Evolutionary conservation across 2,329 filamentous ascomycete genomes (phyloP).

Genomic region (Lojkania enalia): DNA sequence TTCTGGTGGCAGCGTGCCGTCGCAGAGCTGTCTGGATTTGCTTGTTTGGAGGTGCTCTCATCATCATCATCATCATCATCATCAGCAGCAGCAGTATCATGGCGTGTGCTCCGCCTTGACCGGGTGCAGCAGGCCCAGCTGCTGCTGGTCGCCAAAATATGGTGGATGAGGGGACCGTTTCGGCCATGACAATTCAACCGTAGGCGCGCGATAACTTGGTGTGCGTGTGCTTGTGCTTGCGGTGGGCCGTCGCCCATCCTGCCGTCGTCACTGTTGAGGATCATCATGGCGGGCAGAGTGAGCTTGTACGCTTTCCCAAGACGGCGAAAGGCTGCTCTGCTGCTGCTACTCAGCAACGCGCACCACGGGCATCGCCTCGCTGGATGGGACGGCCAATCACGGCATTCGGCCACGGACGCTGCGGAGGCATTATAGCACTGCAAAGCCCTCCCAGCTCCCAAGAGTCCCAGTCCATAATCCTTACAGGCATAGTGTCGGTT

Average conservation of each 20-base stretch:
- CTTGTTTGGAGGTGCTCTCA: constrained; percentile 17
- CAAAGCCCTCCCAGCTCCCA: too few relatives aligned
- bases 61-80: constrained; percentile 28
- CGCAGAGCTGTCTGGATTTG: constrained; percentile 14
- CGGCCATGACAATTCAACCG: too few relatives aligned
- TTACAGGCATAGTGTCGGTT: background rate
- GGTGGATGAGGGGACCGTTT: constrained; percentile 11
- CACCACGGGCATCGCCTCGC: constrained; percentile 18
- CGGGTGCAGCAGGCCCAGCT: constrained; percentile 25
- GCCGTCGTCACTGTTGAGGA: too few relatives aligned
- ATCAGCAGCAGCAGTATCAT: constrained; percentile 30
- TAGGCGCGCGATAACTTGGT: too few relatives aligned
- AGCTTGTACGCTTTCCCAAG: too few relatives aligned
- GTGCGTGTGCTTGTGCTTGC: too few relatives aligned
- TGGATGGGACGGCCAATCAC: constrained; percentile 4
- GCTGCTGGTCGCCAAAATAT: constrained; percentile 8
- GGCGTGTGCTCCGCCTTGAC: too few relatives aligned
- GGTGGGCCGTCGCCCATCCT: too few relatives aligned
- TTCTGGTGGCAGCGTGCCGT: constrained; percentile 21
- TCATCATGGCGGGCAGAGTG: too few relatives aligned
- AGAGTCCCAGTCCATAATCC: background rate
- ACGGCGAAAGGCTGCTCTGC: constrained; percentile 8
- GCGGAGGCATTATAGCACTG: too few relatives aligned
- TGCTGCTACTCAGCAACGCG: constrained; percentile 12
- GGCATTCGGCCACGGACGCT: constrained; percentile 2